Percentiles rank a stretch among this genome's conserved stretches.
phyloP scores from a whole-genome alignment of 108 stramenopile species.

The Nannochloropsis gaditana region DNA sequence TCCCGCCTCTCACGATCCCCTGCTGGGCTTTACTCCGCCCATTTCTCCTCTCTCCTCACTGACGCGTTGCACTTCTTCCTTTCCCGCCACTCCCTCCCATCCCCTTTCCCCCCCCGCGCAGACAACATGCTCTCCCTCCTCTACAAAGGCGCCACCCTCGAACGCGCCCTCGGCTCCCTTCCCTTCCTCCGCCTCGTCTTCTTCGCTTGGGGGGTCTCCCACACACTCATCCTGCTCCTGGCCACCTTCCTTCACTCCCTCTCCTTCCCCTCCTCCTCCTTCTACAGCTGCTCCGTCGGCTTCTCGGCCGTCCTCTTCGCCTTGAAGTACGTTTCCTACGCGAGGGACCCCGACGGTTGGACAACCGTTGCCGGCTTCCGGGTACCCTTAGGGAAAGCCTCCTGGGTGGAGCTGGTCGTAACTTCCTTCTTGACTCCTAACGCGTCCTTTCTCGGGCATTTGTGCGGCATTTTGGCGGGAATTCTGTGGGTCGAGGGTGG shows the following conservation, averaged over 20 bases:
- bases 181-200: slow-evolving; percentile 39
- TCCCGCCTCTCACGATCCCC: not conserved
- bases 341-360: not conserved
- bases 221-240: slow-evolving; percentile 38
- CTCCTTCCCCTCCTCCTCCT: slow-evolving; percentile 20
- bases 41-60: not conserved
- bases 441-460: slow-evolving; percentile 53
- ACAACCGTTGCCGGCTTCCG: slow-evolving; percentile 36
- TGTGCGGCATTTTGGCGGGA: slow-evolving; percentile 53
- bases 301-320: slow-evolving; percentile 55
- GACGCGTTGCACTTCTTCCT: not conserved
- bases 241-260: slow-evolving; percentile 36
- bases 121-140: slow-evolving; percentile 55
- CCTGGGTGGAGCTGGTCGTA: slow-evolving; percentile 54
- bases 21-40: not conserved
- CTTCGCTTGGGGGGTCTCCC: slow-evolving; percentile 43
- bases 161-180: slow-evolving; percentile 41
- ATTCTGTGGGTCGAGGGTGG: slow-evolving; percentile 22
- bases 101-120: not conserved
- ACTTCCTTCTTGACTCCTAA: slow-evolving; percentile 50
- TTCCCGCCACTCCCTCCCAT: too few relatives aligned
- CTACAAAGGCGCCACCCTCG: slow-evolving; percentile 52
- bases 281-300: slow-evolving; percentile 49
- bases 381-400: slow-evolving; percentile 42
- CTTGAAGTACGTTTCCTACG: slow-evolving; percentile 49